Percentiles rank a stretch among this genome's conserved stretches.
Conservation (phyloP, 225 moss, liverwort and hornwort species). For the Takakia lepidozioides region DNA sequence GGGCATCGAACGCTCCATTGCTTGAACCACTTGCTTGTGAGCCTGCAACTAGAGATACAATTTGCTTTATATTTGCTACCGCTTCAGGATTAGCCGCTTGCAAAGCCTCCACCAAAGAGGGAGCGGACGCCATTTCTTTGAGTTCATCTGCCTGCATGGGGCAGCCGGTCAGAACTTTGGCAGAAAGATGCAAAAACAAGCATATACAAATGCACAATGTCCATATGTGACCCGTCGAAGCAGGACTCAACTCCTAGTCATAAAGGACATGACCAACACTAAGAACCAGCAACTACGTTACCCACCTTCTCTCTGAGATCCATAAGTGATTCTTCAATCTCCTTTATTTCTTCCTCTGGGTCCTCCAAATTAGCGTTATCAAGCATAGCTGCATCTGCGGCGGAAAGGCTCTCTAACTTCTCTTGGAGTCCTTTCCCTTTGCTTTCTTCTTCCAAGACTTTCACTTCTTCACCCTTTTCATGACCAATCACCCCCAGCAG, state of each 20-base stretch:
- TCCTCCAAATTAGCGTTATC: slow-evolving; percentile 16
- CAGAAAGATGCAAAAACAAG: too few relatives aligned
- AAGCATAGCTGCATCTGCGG: slow-evolving; percentile 10
- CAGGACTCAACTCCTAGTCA: too few relatives aligned
- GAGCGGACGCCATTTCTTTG: slow-evolving; percentile 80
- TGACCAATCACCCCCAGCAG: slow-evolving; percentile 5
- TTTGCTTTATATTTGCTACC: slow-evolving; percentile 61
- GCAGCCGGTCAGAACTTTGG: background rate
- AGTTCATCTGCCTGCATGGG: slow-evolving; percentile 65
- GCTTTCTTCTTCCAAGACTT: slow-evolving; percentile 16
- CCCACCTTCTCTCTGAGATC: slow-evolving; percentile 78
- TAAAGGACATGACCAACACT: background rate
- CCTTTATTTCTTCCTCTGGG: slow-evolving; percentile 48
- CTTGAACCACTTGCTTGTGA: slow-evolving; percentile 23
- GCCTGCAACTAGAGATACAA: slow-evolving; percentile 36
- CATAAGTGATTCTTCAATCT: slow-evolving; percentile 70
- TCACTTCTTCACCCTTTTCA: slow-evolving; percentile 10
- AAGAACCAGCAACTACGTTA: background rate
- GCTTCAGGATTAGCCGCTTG: slow-evolving; percentile 79
- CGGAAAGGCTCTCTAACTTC: slow-evolving; percentile 18
- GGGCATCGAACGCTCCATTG: slow-evolving; percentile 2
- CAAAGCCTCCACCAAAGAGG: slow-evolving; percentile 72
- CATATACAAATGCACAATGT: too few relatives aligned
- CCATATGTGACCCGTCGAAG: too few relatives aligned
- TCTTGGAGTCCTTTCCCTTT: slow-evolving; percentile 17